These are phyloP conservation scores for Discostella pseudostelligera DNA, from an alignment of 108 stramenopile species.

Conservation along the genomic window DNA sequence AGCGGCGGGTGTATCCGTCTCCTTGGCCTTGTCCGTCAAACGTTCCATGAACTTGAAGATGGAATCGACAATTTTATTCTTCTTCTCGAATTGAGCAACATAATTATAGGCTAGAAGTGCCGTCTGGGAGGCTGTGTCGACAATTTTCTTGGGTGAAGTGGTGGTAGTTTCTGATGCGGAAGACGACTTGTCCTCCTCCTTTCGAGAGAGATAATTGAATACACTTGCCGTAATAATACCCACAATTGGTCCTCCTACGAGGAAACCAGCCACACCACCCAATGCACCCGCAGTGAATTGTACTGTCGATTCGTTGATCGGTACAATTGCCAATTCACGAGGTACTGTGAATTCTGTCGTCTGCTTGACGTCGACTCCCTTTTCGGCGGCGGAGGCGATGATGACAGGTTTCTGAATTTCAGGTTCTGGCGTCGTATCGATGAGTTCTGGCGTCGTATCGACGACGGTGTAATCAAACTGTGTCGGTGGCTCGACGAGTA, in stretches of 20 bases:
- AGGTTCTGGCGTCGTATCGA: background rate
- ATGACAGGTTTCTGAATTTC: background rate
- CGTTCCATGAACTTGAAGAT: constrained; percentile 12
- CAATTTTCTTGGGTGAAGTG: constrained; percentile 23
- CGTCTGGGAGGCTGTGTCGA: constrained; percentile 27
- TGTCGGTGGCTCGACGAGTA: background rate
- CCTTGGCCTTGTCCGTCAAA: constrained; percentile 21
- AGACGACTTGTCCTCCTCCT: constrained; percentile 19
- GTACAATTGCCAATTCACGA: constrained; percentile 39
- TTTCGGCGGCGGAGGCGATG: background rate
- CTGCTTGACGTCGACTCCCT: background rate
- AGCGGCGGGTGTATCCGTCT: constrained; percentile 7
- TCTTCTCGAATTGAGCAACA: constrained; percentile 26
- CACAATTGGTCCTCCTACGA: constrained; percentile 65
- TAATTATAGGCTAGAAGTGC: constrained; percentile 28
- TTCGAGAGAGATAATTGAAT: constrained; percentile 44
- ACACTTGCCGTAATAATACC: constrained; percentile 62
- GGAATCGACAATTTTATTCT: constrained; percentile 31
- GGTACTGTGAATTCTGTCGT: constrained; percentile 29
- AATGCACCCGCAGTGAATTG: constrained; percentile 43
- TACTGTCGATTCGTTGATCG: constrained; percentile 38
- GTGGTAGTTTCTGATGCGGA: background rate
- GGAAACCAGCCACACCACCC: constrained; percentile 32
- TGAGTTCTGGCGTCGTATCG: constrained; percentile 1
- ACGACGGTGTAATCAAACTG: background rate